Evolutionary conservation across 2,329 filamentous ascomycete genomes (phyloP).

Genomic region (Fusarium sp.): DNA sequence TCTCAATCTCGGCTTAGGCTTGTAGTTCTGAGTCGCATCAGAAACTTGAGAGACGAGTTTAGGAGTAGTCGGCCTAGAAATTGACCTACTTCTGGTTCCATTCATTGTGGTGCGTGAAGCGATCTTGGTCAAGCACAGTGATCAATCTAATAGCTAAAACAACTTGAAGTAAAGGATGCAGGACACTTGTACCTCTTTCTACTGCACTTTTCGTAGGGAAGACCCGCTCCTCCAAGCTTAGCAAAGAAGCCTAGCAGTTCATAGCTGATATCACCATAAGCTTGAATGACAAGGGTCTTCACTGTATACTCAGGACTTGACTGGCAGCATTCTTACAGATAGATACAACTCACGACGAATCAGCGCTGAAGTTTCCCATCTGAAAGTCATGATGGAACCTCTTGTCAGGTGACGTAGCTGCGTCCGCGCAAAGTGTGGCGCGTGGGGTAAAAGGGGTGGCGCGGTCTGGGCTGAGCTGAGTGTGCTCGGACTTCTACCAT

Average conservation of each 20-base stretch:
- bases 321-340: background rate
- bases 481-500: slow-evolving; percentile 24
- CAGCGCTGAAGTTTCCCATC: background rate
- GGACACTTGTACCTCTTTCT: background rate
- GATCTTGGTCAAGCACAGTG: background rate
- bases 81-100: background rate
- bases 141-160: background rate
- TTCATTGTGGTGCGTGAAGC: background rate
- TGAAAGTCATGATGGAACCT: background rate
- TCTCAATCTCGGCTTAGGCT: background rate
- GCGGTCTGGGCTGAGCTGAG: slow-evolving; percentile 20
- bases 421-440: slow-evolving; percentile 30
- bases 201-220: background rate
- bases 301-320: background rate
- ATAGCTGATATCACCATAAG: background rate
- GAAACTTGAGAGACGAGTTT: background rate
- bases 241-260: background rate
- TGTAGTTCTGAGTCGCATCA: background rate
- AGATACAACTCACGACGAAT: background rate
- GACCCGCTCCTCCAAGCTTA: background rate
- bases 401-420: slow-evolving; percentile 12
- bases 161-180: background rate
- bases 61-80: background rate
- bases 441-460: slow-evolving; percentile 32
- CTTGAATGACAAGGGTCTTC: background rate